A percentile compares a stretch with the other conserved stretches of the same genome.
Evolutionary conservation across 2,329 filamentous ascomycete species (phyloP).

Genomic region (Paracoccidioides lutzii): DNA sequence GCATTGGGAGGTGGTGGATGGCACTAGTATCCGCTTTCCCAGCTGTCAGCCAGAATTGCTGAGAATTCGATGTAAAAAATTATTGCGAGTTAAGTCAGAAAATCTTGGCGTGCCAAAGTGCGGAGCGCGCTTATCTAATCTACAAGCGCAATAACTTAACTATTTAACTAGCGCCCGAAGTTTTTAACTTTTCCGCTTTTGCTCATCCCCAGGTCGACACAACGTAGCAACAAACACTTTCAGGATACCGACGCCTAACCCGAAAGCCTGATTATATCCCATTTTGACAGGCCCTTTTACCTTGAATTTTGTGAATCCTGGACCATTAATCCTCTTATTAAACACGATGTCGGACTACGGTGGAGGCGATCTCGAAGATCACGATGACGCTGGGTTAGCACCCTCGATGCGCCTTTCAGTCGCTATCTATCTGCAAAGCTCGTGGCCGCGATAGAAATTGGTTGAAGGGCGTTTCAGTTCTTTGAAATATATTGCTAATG

Average conservation of each 20-base stretch:
- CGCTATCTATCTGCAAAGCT: not conserved
- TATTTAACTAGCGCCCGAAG: not conserved
- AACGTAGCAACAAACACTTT: not conserved
- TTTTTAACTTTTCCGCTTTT: not conserved
- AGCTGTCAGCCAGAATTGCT: not conserved
- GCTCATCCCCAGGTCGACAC: not conserved
- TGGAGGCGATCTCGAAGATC: slow-evolving; percentile 52
- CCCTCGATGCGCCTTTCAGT: not conserved
- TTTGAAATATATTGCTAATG: not conserved
- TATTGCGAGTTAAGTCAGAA: not conserved
- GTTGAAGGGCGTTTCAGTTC: not conserved
- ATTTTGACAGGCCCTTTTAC: not conserved
- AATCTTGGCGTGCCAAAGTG: slow-evolving; percentile 5
- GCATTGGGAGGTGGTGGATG: not conserved
- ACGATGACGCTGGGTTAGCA: slow-evolving; percentile 45
- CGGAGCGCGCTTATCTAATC: not conserved
- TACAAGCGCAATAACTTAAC: not conserved
- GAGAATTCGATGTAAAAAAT: not conserved
- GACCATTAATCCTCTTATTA: slow-evolving; percentile 4
- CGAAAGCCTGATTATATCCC: not conserved
- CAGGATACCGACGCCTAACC: not conserved
- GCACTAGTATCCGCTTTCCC: not conserved
- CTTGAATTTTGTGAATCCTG: slow-evolving; percentile 6
- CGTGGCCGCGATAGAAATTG: not conserved
- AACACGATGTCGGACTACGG: slow-evolving; percentile 59